A percentile compares a stretch with the other conserved stretches of the same genome.
Evolutionary conservation across 23 red algal genomes (phyloP).

Genomic region (Gracilaria caudata): DNA sequence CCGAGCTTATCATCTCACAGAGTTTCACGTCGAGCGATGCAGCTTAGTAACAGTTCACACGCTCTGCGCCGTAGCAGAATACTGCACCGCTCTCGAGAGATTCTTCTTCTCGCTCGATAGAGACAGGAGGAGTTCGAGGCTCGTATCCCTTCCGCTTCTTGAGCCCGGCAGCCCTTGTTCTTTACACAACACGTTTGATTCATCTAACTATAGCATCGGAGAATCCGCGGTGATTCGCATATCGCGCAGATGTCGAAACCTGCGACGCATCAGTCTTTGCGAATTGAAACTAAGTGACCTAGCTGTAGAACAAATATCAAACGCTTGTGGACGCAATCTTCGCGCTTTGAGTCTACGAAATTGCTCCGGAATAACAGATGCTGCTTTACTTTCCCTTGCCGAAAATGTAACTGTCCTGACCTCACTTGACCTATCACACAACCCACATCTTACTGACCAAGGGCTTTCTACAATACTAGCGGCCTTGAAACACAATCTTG

Average conservation of each 20-base stretch:
- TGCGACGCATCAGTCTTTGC: constrained; percentile 13
- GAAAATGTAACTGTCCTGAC: constrained; percentile 25
- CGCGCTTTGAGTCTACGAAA: constrained; percentile 15
- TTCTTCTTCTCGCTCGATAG: constrained; percentile 21
- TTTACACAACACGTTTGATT: neutral
- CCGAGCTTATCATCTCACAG: constrained; percentile 13
- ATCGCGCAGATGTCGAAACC: constrained; percentile 8
- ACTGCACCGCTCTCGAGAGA: neutral
- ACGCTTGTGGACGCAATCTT: constrained; percentile 23
- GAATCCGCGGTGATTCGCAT: constrained; percentile 27
- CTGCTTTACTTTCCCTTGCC: constrained; percentile 16
- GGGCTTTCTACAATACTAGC: constrained; percentile 7
- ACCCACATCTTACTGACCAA: constrained; percentile 22
- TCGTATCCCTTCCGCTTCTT: neutral
- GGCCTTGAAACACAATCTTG: constrained; percentile 10
- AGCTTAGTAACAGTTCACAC: neutral
- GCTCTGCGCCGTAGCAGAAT: neutral
- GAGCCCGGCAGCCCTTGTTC: neutral
- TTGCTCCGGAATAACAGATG: constrained; percentile 26
- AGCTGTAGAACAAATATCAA: constrained; percentile 14
- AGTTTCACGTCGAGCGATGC: constrained; percentile 20
- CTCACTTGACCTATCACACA: constrained; percentile 38
- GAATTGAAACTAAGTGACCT: constrained; percentile 24
- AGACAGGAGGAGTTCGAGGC: neutral
- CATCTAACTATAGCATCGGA: neutral